Evolutionary conservation across 2,329 filamentous ascomycete genomes (phyloP).

Genomic region (Cladosporium cucumerinum): DNA sequence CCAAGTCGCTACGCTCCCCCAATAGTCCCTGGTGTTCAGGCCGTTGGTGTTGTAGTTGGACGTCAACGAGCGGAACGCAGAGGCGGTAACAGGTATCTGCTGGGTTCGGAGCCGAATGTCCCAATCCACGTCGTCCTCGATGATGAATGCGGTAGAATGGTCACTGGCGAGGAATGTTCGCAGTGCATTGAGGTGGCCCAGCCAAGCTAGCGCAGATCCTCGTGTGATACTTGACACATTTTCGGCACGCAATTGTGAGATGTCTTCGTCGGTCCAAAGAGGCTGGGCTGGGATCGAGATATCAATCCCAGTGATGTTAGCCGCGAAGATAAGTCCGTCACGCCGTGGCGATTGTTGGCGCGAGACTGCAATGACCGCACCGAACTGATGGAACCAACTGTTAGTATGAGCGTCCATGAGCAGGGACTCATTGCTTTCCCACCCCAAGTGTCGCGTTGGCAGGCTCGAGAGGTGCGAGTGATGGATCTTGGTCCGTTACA

Average conservation of each 20-base stretch:
- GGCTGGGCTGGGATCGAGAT: conserved; percentile 40
- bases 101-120: conserved; percentile 43
- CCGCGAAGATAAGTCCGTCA: conserved; percentile 37
- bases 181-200: conserved; percentile 40
- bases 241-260: conserved; percentile 29
- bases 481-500: neutral
- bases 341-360: conserved; percentile 35
- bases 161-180: conserved; percentile 42
- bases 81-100: conserved; percentile 42
- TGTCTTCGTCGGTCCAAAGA: conserved; percentile 36
- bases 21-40: conserved; percentile 30
- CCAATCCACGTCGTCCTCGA: conserved; percentile 48
- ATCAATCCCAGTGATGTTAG: conserved; percentile 39
- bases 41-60: neutral
- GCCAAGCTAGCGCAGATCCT: conserved; percentile 41
- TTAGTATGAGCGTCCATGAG: neutral
- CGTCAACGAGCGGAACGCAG: conserved; percentile 37
- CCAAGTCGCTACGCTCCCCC: conserved; percentile 39
- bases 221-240: conserved; percentile 31
- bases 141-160: conserved; percentile 42
- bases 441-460: conserved; percentile 24
- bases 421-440: neutral
- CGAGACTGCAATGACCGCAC: conserved; percentile 40
- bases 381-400: conserved; percentile 27
- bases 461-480: neutral